These are phyloP conservation scores for Suillus placidus DNA, from an alignment of 768 basidiomycete genomes.

Conservation along the genomic window DNA sequence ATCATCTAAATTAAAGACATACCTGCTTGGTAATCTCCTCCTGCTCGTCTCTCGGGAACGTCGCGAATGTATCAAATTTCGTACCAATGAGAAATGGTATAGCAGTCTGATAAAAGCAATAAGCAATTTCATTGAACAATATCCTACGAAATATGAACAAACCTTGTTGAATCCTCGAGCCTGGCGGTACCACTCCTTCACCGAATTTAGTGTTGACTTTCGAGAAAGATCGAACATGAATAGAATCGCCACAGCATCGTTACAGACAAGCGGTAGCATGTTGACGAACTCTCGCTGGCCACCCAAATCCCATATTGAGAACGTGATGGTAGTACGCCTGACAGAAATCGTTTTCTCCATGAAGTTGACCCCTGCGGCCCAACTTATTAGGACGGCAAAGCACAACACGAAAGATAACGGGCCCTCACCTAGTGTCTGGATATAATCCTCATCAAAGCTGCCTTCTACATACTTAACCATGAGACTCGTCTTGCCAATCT, in stretches of 20 bases:
- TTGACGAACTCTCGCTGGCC: slow-evolving; percentile 99
- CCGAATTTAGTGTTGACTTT: slow-evolving; percentile 96
- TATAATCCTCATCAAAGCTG: slow-evolving; percentile 98
- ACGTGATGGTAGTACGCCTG: slow-evolving; percentile 97
- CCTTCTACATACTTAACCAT: slow-evolving; percentile 99
- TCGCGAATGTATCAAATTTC: slow-evolving; percentile 96
- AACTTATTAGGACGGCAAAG: slow-evolving; percentile 15
- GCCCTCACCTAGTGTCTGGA: slow-evolving; percentile 92
- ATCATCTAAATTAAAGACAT: slow-evolving; percentile 22
- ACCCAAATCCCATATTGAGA: slow-evolving; percentile 99
- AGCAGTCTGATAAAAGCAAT: slow-evolving; percentile 67
- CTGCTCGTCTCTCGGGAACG: slow-evolving; percentile 96
- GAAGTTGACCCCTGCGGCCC: slow-evolving; percentile 84
- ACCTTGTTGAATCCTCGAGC: slow-evolving; percentile 99
- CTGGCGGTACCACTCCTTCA: slow-evolving; percentile 99
- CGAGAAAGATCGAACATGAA: slow-evolving; percentile 99
- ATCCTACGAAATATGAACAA: slow-evolving; percentile 22
- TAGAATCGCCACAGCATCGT: slow-evolving; percentile 98
- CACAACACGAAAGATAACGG: background rate
- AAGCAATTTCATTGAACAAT: slow-evolving; percentile 14
- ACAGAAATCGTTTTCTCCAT: slow-evolving; percentile 99
- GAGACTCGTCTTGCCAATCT: slow-evolving; percentile 98
- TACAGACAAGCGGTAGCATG: slow-evolving; percentile 97
- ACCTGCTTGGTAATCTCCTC: slow-evolving; percentile 99
- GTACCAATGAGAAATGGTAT: slow-evolving; percentile 99